phyloP scores from a whole-genome alignment of 495 filamentous ascomycete genomes.

The Stereocaulon alpinum region DNA sequence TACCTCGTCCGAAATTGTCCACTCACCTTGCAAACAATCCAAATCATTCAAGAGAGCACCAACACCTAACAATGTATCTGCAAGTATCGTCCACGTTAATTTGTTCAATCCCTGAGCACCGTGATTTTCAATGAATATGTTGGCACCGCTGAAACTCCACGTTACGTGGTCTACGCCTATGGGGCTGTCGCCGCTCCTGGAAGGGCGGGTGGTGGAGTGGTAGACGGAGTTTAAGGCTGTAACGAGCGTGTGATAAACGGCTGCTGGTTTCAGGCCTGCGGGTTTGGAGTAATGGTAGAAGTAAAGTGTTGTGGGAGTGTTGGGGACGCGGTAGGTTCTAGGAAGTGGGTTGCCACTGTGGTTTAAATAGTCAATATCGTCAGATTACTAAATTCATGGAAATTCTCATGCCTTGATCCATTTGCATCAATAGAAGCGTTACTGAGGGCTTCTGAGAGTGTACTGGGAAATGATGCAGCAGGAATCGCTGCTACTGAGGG shows the following conservation, averaged over 20 bases:
- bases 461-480: background rate
- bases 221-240: background rate
- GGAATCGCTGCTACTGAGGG: background rate
- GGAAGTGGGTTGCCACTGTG: background rate
- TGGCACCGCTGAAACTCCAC: background rate
- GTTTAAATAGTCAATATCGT: background rate
- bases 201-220: background rate
- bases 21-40: background rate
- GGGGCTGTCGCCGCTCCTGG: background rate
- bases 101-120: background rate
- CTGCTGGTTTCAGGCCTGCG: background rate
- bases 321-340: constrained; percentile 1
- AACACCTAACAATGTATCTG: constrained; percentile 2
- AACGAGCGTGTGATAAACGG: background rate
- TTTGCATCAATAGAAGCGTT: background rate
- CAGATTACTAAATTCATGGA: background rate
- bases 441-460: background rate
- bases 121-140: constrained; percentile 1
- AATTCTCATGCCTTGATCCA: background rate
- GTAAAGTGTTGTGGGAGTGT: background rate
- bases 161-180: background rate
- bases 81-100: constrained; percentile 7
- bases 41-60: background rate
- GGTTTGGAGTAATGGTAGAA: background rate
- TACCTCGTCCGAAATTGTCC: background rate